Evolutionary conservation across 306 rosid genomes (phyloP), one percentile per base, ranked within the genome.

Genomic region (Ochetophila trinervis): DNA sequence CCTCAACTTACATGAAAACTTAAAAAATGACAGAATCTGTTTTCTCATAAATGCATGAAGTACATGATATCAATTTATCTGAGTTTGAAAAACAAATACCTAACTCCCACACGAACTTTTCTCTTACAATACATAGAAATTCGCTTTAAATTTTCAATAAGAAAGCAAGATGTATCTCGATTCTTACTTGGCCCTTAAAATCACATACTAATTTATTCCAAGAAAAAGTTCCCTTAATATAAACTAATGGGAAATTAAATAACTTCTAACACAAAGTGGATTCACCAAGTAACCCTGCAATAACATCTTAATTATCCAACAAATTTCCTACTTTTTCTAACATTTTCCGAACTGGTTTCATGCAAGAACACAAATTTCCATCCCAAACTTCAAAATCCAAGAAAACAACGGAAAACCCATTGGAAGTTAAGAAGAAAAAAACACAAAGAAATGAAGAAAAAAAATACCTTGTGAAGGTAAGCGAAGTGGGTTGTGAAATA

Each of bases 381-480:
- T 65, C 76, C 59, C 42, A 59, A 32, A 21, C 58, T 19, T 35
- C 1, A 30, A 22, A 70, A 24, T 34, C 20, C 73, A 40, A 50
- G 47, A 11, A 69, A 24, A 49, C 6, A 48, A 56, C 5, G 48
- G 74, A 66, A 58, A 69, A 63, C 64, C 63, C 62, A 72, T 18
- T 3, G 48, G 18, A 27, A 47, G 61, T 53, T 53, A 60, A 14
- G 4, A 67, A 22, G 37, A 44, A 47, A 52, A 44, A 7, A 21
- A 16, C 1, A 9, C 49, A 19, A n/a, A 6, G 22, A 40, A 68
- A 72, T n/a, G 0, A 60, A 65, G 36, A 62, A 49, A 53, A 60
- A n/a, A 18, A 5, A 63, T 69, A 94, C 99, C 95, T 86, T 35
- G 89, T 73, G 71, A 83, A 76, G 78, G 91, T 76, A 57, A 85